These are phyloP conservation scores for Paracamarosporium sp. DNA, from an alignment of 2,329 filamentous ascomycete species.

Conservation along the genomic window DNA sequence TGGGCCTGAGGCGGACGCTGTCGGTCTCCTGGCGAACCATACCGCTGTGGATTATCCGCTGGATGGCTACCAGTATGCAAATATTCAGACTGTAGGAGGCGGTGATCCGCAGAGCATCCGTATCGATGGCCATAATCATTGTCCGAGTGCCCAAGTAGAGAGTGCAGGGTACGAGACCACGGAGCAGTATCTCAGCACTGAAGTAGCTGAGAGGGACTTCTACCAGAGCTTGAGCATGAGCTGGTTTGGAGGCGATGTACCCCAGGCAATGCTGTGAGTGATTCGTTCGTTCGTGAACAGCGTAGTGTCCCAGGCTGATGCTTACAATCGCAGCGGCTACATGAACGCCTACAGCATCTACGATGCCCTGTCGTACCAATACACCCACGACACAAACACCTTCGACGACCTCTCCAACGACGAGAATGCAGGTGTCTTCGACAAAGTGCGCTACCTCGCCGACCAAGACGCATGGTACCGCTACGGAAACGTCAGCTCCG, in stretches of 20 bases:
- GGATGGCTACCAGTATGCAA: conserved; percentile 64
- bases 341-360: conserved; percentile 61
- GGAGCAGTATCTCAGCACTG: conserved; percentile 49
- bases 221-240: conserved; percentile 55
- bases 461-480: conserved; percentile 54
- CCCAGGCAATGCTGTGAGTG: conserved; percentile 34
- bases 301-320: neutral
- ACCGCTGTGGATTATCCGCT: conserved; percentile 56
- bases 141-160: conserved; percentile 46
- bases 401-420: conserved; percentile 38
- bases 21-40: conserved; percentile 58
- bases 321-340: conserved; percentile 50
- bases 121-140: conserved; percentile 57
- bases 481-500: conserved; percentile 51
- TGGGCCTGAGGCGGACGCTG: conserved; percentile 30
- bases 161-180: conserved; percentile 51
- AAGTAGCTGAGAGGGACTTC: conserved; percentile 46
- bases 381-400: conserved; percentile 58
- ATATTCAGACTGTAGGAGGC: conserved; percentile 52
- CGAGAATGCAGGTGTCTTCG: conserved; percentile 29
- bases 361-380: conserved; percentile 63
- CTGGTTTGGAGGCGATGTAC: conserved; percentile 53
- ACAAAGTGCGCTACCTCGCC: conserved; percentile 51
- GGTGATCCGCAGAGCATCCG: conserved; percentile 60
- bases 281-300: neutral